phyloP scores from a whole-genome alignment of 495 filamentous ascomycete genomes.

The Neurospora tetrasperma region DNA sequence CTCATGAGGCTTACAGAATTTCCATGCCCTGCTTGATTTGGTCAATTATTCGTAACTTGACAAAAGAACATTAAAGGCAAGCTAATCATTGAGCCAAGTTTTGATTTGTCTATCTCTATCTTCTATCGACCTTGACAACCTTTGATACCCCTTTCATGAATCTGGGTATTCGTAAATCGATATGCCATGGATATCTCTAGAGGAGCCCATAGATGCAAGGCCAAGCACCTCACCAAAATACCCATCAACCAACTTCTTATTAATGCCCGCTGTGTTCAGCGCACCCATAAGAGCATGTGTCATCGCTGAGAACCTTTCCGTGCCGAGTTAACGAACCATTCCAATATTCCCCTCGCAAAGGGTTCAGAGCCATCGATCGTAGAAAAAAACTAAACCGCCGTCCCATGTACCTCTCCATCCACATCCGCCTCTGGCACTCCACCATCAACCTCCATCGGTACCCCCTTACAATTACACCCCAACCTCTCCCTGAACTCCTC shows the following conservation, averaged over 20 bases:
- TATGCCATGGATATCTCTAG: neutral
- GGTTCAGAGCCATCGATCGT: too few species aligned
- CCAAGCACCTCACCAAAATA: neutral
- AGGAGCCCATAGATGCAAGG: neutral
- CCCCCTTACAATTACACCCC: slow-evolving; percentile 49
- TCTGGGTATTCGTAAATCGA: neutral
- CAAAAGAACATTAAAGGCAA: neutral
- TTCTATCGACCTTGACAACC: neutral
- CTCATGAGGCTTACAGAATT: neutral
- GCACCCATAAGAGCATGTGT: neutral
- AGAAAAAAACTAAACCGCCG: slow-evolving; percentile 2
- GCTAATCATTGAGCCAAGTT: neutral
- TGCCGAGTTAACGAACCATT: neutral
- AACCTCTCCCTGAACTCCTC: slow-evolving; percentile 52
- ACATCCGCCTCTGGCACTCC: neutral
- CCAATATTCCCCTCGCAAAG: too few species aligned
- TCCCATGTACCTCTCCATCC: slow-evolving; percentile 6
- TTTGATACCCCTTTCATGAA: neutral
- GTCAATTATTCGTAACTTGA: neutral
- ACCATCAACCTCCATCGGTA: slow-evolving; percentile 1
- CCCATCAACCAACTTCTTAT: neutral
- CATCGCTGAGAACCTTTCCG: neutral
- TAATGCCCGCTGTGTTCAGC: neutral
- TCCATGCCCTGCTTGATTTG: neutral
- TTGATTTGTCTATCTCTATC: neutral